Base-by-base conservation (phyloP, 1,284 basidiomycete genomes). In the Ceratobasidium papillatum region DNA sequence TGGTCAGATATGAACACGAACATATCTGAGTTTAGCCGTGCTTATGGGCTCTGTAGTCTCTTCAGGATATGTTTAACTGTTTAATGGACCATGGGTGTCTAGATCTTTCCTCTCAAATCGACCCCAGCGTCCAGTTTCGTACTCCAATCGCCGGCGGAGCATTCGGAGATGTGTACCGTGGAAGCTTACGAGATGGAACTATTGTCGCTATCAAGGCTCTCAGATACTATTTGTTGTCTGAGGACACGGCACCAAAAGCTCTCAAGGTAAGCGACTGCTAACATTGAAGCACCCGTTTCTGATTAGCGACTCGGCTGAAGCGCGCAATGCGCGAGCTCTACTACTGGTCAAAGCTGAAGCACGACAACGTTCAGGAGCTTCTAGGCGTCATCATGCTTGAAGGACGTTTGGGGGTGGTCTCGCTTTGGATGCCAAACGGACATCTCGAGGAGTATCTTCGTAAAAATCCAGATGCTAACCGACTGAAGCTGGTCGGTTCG, bases 301-400 rank as follows among this genome's bases (percentile, higher is more conserved):
- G 30, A 12, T 54, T 32, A 32, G 9, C 2, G 52, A 12, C 22
- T 65, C 51, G 2, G n/a, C 4, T 27, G 27, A 22, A 66, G 64
- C 64, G 64, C 11, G 64, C 64, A 22, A 66, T 66, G 64, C 64
- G 32, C 17, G 61, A 63, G 25, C 41, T 63, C 3, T 63, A 63
- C 25, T 25, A 7, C 9, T 63, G 61, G 61, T 63, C 61, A 17
- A 63, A 63, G 41, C 25, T 41, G 12, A 63, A 63, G 4, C 61
- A 63, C 25, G 41, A 41, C 3, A 45, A 63, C 38, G 43, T 63
- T 5, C 61, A 45, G 4, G 43, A 63, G 19, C 41, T 63, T 14
- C 22, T 41, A 19, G 61, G 61, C 17, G 38, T 63, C 9, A 25
- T 30, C 14, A 63, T 63, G 38, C 45, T 63, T 25, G 38, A 45